phyloP scores from a whole-genome alignment of 225 moss, liverwort and hornwort genomes.

The Pseudoscleropodium purum region DNA sequence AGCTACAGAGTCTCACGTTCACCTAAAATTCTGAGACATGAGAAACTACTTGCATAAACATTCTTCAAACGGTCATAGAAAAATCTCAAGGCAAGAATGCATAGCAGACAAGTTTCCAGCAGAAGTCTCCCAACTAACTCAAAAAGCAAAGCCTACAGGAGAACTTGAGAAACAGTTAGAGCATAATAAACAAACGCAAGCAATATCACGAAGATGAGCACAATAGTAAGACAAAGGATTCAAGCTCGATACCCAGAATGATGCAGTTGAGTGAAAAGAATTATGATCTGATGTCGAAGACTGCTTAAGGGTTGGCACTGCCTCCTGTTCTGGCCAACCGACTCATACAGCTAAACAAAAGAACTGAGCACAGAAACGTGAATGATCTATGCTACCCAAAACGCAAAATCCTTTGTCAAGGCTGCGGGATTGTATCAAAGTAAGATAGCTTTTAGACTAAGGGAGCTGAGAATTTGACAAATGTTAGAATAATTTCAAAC shows the following conservation, averaged over 20 bases:
- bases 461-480: neutral
- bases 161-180: neutral
- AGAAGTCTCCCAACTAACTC: neutral
- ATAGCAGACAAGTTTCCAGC: neutral
- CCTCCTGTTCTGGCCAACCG: neutral
- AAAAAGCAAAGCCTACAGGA: neutral
- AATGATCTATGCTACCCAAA: neutral
- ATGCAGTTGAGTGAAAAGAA: neutral
- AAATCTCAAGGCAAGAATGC: neutral
- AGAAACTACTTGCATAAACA: neutral
- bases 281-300: neutral
- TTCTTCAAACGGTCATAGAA: neutral
- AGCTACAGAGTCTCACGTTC: neutral
- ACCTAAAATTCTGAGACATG: too few species aligned
- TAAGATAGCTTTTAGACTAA: neutral
- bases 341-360: neutral
- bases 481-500: conserved; percentile 7
- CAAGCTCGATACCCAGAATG: neutral
- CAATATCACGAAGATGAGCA: neutral
- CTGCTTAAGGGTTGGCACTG: neutral
- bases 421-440: neutral
- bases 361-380: neutral
- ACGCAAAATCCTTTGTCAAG: neutral
- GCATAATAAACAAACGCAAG: neutral
- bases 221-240: neutral